Base-by-base conservation (phyloP, 2,329 filamentous ascomycete species). In the Gyromitra esculenta region DNA sequence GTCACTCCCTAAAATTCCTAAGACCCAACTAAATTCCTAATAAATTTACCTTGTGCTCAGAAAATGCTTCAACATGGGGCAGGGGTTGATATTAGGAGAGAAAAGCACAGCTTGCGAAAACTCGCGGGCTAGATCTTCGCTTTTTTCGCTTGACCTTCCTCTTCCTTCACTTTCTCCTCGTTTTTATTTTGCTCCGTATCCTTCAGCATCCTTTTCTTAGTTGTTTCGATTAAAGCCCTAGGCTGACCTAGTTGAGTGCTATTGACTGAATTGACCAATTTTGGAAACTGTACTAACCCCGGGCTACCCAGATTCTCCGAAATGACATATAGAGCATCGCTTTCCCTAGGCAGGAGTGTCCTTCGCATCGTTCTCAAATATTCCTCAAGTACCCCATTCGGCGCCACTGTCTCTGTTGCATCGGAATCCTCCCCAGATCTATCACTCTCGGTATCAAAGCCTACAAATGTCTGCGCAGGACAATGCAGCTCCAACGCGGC, bases 351-450 rank as follows among this genome's bases (percentile, higher is more conserved):
- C 52, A 68, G 18, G 15, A 15, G 8, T 18, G 15, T 54, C 15
- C 31, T 59, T 35, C 39, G 37, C 65, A 57, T 68, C 5, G 52
- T 57, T 57, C 13, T 59, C 52, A 68, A 45, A 15, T 59, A 68
- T 13, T 59, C 48, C 2, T 67, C 64, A 43, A 67, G 50, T 56
- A 48, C 21, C 35, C 52, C 37, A 57, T 21, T 35, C 21, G 5
- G 11, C 39, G 25, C 13, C 50, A 9, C 45, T 39, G 5, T 4
- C 39, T 21, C 39, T 21, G 31, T 25, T n/a, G 9, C 13, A n/a
- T 31, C 25, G 4, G 25, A 31, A 48, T 48, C 39, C 31, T 25
- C 25, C 21, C 13, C 15, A 18, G 21, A 15, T 5, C 4, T 21
- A 15, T 57, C 37, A 18, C n/a, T 25, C 63, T 48, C 31, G 11